phyloP scores from a whole-genome alignment of 768 basidiomycete species.

The Mycena crocata region DNA sequence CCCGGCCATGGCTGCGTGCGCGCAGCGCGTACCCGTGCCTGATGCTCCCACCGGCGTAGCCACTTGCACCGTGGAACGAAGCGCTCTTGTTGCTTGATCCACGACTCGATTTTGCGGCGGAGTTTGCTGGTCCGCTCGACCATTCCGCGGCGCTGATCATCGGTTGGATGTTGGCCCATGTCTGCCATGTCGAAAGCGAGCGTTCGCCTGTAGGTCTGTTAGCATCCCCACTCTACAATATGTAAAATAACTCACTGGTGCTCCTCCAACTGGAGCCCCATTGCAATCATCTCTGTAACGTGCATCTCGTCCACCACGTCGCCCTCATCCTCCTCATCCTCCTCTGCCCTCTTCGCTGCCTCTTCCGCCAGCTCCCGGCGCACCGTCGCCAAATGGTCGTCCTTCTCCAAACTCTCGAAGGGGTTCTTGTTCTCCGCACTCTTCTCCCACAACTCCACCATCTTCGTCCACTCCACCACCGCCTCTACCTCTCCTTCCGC shows the following conservation, averaged over 20 bases:
- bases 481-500: background rate
- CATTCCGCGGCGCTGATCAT: conserved; percentile 28
- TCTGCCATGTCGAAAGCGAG: background rate
- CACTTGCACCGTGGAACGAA: background rate
- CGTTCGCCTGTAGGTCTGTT: background rate
- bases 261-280: background rate
- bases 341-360: background rate
- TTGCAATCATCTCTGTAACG: background rate
- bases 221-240: background rate
- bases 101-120: background rate
- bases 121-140: conserved; percentile 20
- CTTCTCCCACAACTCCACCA: background rate
- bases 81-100: background rate
- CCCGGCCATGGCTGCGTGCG: background rate
- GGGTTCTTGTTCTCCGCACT: background rate
- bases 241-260: background rate
- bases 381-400: background rate
- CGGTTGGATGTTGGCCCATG: background rate
- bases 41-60: background rate
- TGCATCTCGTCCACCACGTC: conserved; percentile 11
- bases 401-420: background rate
- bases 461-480: background rate
- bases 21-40: background rate
- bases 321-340: background rate
- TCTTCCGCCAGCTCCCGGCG: background rate